Percentiles rank a stretch among this genome's conserved stretches.
These are phyloP conservation scores for Mucor saturninus DNA, from an alignment of 371 early-diverging fungal genomes.

Conservation along the genomic window DNA sequence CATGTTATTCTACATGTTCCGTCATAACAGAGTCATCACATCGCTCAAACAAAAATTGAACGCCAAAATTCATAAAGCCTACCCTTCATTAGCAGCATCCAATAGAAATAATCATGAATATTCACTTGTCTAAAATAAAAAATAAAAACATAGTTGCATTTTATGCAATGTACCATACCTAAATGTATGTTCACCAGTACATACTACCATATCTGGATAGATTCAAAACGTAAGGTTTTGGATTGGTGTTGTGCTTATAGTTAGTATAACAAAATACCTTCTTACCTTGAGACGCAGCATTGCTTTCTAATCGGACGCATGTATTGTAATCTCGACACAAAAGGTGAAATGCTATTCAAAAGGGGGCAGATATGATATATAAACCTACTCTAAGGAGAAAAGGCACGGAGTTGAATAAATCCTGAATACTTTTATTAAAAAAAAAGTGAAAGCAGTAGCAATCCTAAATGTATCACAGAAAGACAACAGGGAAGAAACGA, in stretches of 20 bases:
- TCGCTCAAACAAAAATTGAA: slow-evolving; percentile 24
- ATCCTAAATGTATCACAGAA: not conserved
- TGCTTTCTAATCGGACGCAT: too few species aligned
- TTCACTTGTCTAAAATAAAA: slow-evolving; percentile 2
- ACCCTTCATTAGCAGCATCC: slow-evolving; percentile 9
- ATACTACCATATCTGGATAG: not conserved
- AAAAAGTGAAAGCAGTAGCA: not conserved
- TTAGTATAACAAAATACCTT: not conserved
- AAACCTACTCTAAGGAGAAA: too few species aligned
- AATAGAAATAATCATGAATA: slow-evolving; percentile 8
- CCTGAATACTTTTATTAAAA: too few species aligned
- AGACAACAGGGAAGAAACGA: not conserved
- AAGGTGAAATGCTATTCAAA: too few species aligned
- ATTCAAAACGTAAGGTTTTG: not conserved
- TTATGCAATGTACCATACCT: not conserved
- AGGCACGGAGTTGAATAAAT: too few species aligned
- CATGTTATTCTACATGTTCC: slow-evolving; percentile 20
- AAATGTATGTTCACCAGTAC: slow-evolving; percentile 1
- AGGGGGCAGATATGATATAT: too few species aligned
- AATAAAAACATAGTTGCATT: not conserved
- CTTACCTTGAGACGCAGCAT: not conserved
- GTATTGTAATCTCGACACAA: too few species aligned
- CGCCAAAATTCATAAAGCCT: slow-evolving; percentile 16
- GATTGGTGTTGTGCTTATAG: not conserved
- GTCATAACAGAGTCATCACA: slow-evolving; percentile 24